Conservation (phyloP, 73 alveolate species). For the Durusdinium trenchii region DNA sequence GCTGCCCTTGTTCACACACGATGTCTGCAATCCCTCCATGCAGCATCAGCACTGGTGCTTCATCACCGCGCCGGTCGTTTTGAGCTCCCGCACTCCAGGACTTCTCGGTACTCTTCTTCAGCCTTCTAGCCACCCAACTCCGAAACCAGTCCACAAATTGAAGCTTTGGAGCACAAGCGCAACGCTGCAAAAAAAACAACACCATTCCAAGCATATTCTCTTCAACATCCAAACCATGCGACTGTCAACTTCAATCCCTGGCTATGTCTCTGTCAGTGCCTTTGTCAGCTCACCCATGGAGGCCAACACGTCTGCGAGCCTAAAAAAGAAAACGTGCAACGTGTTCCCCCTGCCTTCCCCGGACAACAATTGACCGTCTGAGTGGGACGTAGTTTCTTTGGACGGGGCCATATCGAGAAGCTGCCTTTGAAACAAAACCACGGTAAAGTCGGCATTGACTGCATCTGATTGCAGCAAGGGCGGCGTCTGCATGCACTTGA, state of each 20-base stretch:
- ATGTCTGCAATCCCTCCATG: too few relatives aligned
- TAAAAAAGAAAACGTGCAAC: neutral
- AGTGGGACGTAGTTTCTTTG: neutral
- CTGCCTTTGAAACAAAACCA: too few relatives aligned
- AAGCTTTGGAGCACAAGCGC: too few relatives aligned
- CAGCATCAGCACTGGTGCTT: too few relatives aligned
- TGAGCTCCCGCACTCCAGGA: neutral
- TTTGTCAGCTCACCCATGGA: conserved; percentile 73
- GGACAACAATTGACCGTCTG: neutral
- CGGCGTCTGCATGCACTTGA: conserved; percentile 55
- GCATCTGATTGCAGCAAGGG: neutral
- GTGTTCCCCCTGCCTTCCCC: neutral
- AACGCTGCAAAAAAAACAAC: too few relatives aligned
- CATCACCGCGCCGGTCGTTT: too few relatives aligned
- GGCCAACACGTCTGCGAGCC: conserved; percentile 72
- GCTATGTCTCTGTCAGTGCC: neutral
- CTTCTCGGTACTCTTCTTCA: neutral
- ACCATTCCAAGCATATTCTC: too few relatives aligned
- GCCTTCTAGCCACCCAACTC: too few relatives aligned
- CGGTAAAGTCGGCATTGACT: neutral
- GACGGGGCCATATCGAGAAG: too few relatives aligned
- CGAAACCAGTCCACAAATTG: too few relatives aligned
- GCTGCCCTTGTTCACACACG: too few relatives aligned
- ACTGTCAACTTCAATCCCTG: neutral
- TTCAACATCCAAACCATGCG: too few relatives aligned